These are phyloP conservation scores for Aspergillus kassunensis DNA, from an alignment of 495 filamentous ascomycete species.

Conservation along the genomic window DNA sequence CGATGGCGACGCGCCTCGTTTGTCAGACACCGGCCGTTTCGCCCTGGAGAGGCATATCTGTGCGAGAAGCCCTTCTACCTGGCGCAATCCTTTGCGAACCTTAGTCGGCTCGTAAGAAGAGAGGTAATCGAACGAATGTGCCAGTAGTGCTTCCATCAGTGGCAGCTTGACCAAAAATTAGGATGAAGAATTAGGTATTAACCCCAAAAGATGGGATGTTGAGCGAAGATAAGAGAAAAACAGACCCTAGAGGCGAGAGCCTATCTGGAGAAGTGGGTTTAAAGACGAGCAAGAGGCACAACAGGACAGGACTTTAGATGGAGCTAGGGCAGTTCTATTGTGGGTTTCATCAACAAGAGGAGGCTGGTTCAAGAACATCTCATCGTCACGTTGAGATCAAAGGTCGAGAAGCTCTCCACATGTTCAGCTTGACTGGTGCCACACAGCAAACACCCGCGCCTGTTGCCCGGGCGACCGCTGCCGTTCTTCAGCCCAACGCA, in stretches of 20 bases:
- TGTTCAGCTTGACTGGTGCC: constrained; percentile 8
- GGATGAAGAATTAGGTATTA: constrained; percentile 15
- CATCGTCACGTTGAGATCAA: constrained; percentile 9
- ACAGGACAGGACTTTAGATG: constrained; percentile 4
- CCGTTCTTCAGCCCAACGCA: constrained; percentile 12
- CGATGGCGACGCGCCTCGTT: constrained; percentile 41
- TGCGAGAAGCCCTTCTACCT: constrained; percentile 92
- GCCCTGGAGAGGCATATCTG: constrained; percentile 83
- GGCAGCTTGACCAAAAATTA: constrained; percentile 3
- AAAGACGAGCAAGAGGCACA: neutral
- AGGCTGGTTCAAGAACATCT: constrained; percentile 1
- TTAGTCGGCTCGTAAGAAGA: constrained; percentile 86
- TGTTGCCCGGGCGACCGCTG: constrained; percentile 15
- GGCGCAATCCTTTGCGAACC: constrained; percentile 88
- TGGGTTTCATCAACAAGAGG: constrained; percentile 10
- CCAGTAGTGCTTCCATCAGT: constrained; percentile 85
- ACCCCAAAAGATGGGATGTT: neutral
- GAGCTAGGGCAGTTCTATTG: constrained; percentile 12
- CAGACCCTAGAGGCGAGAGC: constrained; percentile 14
- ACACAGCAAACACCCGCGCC: constrained; percentile 7
- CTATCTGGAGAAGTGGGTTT: constrained; percentile 15
- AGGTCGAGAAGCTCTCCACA: constrained; percentile 14
- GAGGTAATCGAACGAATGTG: constrained; percentile 92
- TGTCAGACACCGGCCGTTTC: constrained; percentile 40
- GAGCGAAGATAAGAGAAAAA: neutral